A percentile compares a stretch with the other conserved stretches of the same genome.
Conservation (phyloP, 2,329 filamentous ascomycete species). For the Exophiala alcalophila region DNA sequence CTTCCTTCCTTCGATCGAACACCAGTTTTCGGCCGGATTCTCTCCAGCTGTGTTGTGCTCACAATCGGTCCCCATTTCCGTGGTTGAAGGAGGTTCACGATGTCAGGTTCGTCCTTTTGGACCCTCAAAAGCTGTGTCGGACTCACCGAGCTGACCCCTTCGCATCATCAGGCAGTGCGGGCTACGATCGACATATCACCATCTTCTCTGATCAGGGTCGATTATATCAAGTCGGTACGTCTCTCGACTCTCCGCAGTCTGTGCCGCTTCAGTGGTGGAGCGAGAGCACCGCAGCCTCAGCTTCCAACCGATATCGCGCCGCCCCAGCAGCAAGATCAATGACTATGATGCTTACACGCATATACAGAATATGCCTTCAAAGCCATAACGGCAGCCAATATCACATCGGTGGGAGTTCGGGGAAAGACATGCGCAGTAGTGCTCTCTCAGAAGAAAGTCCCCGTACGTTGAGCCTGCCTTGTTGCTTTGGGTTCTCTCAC, state of each 20-base stretch:
- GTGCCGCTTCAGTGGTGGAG: not conserved
- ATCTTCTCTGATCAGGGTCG: slow-evolving; percentile 99
- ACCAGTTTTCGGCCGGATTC: slow-evolving; percentile 3
- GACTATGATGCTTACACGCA: slow-evolving; percentile 25
- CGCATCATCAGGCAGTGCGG: slow-evolving; percentile 64
- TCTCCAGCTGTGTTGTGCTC: slow-evolving; percentile 11
- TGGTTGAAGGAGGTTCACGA: slow-evolving; percentile 33
- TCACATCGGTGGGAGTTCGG: slow-evolving; percentile 92
- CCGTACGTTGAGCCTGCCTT: too few relatives aligned
- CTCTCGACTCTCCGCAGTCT: slow-evolving; percentile 9
- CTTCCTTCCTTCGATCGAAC: slow-evolving; percentile 8
- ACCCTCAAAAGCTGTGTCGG: slow-evolving; percentile 28
- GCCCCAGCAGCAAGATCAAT: slow-evolving; percentile 1
- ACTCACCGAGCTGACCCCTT: slow-evolving; percentile 31
- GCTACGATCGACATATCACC: slow-evolving; percentile 98
- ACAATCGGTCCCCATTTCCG: slow-evolving; percentile 17
- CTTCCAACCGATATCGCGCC: not conserved
- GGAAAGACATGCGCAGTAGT: slow-evolving; percentile 98
- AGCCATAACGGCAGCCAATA: slow-evolving; percentile 97
- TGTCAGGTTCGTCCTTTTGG: slow-evolving; percentile 43
- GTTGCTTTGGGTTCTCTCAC: too few relatives aligned
- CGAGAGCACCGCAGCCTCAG: too few relatives aligned
- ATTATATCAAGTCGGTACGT: slow-evolving; percentile 98
- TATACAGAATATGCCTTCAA: slow-evolving; percentile 98
- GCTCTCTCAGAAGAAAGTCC: slow-evolving; percentile 98